These are phyloP conservation scores for Gamsiella multidivaricata DNA, from an alignment of 192 early-diverging fungal species.

Conservation along the genomic window DNA sequence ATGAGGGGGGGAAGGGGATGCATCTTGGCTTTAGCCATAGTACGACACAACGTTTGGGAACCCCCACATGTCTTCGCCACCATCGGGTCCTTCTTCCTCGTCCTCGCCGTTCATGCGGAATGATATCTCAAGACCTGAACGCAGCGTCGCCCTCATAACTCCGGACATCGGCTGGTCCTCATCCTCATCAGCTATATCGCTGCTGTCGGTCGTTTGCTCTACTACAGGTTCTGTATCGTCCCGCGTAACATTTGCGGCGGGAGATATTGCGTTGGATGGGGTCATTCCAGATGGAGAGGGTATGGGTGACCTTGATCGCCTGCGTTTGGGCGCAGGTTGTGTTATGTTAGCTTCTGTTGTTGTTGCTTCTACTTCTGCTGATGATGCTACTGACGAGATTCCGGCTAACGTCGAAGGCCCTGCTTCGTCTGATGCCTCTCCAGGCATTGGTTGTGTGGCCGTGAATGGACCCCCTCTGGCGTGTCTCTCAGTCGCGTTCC, in stretches of 20 bases:
- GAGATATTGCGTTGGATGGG: not conserved
- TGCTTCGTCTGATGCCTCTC: not conserved
- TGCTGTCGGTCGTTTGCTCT: not conserved
- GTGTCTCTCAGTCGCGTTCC: not conserved
- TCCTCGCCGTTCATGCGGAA: constrained; percentile 26
- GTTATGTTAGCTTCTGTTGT: not conserved
- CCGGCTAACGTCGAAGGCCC: not conserved
- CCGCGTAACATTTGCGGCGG: no score
- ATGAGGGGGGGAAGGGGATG: no score
- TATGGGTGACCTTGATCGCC: not conserved
- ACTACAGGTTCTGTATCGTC: not conserved
- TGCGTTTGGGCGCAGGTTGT: not conserved
- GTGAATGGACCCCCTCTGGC: not conserved
- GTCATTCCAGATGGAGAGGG: not conserved
- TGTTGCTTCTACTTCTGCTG: not conserved
- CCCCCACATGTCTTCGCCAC: constrained; percentile 7
- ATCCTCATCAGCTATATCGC: not conserved
- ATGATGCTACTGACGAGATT: not conserved
- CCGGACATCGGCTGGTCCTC: constrained; percentile 4
- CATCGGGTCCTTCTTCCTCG: constrained; percentile 21
- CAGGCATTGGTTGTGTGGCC: constrained; percentile 1
- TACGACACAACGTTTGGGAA: constrained; percentile 4
- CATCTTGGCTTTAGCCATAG: not conserved
- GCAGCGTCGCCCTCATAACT: constrained; percentile 24
- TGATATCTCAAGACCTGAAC: constrained; percentile 29